Base-by-base conservation (phyloP, 1,284 basidiomycete species). In the Inonotus hispidus region DNA sequence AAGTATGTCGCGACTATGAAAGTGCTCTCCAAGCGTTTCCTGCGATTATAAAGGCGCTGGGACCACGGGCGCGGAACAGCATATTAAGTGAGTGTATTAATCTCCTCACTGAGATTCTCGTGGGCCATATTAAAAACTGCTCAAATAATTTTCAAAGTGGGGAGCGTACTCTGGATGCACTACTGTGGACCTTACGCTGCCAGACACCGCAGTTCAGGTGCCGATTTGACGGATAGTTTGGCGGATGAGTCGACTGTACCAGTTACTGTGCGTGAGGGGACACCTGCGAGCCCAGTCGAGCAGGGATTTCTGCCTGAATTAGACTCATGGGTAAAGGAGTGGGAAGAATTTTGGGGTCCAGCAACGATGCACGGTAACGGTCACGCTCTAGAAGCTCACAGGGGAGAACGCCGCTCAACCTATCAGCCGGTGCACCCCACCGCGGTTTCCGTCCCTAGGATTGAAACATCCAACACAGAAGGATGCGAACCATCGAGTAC, bases 41-140 rank as follows among this genome's bases (percentile, higher is more conserved):
- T 60, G 72, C 76, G 62, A 83, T 90, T 58, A 74, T 88, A 64
- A 74, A 76, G 19, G 79, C 82, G 69, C 73, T 88, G 21, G 87
- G 85, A 19, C 79, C 77, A 63, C 82, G 88, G 65, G 84, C 81
- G 45, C 85, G 83, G 71, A 80, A 83, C 64, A 88, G 84, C 67
- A 77, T 86, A 62, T 73, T 89, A 29, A 74, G 89, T 91, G 70
- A 72, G 88, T 81, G 60, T 43, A 59, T 63, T 46, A 39, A 57
- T 56, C n/a, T n/a, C n/a, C n/a, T n/a, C 29, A 23, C 58, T 64
- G 61, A 60, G 14, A 60, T 62, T 29, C 54, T 14, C 54, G 14
- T n/a, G 16, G 7, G 2, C 7, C 27, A n/a, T 7, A 52, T n/a
- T 4, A 8, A 52, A n/a, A 10, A 49, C 19, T 7, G 23, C 43